These are phyloP conservation scores for Metschnikowia borealis DNA, from an alignment of 805 yeast species.

Conservation along the genomic window DNA sequence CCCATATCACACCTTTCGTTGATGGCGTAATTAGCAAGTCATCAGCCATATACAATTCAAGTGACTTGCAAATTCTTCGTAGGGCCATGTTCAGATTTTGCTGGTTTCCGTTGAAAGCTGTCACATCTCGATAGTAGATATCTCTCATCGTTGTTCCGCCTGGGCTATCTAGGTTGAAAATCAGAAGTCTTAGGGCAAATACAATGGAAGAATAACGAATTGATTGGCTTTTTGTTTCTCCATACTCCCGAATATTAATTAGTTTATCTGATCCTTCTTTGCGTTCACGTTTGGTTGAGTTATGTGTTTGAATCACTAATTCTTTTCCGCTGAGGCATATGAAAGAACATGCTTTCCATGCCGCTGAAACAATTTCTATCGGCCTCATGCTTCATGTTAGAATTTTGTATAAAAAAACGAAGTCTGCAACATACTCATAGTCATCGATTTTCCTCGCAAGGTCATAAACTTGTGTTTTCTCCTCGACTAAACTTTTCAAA, in stretches of 20 bases:
- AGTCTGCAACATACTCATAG: neutral
- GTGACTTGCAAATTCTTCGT: constrained; percentile 3
- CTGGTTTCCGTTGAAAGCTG: constrained; percentile 15
- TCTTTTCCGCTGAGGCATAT: constrained; percentile 2
- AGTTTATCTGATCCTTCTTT: neutral
- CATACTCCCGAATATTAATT: constrained; percentile 7
- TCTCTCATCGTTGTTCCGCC: constrained; percentile 14
- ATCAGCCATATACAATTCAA: constrained; percentile 3
- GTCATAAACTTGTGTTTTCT: neutral
- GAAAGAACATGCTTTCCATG: neutral
- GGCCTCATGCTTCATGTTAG: neutral
- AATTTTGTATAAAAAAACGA: neutral
- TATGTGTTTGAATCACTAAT: neutral
- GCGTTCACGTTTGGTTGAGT: neutral
- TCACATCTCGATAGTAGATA: constrained; percentile 15
- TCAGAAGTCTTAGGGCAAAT: constrained; percentile 7
- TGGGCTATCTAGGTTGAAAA: constrained; percentile 6
- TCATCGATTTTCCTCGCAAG: neutral
- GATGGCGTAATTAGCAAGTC: constrained; percentile 12
- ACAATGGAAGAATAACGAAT: constrained; percentile 9
- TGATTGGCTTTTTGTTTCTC: constrained; percentile 10
- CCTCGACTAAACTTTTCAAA: neutral
- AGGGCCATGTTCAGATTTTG: constrained; percentile 10
- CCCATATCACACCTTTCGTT: constrained; percentile 16
- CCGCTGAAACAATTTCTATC: neutral